Percentiles rank a stretch among this genome's conserved stretches.
phyloP scores from a whole-genome alignment of 371 early-diverging fungal species.

The Mortierella sp. region DNA sequence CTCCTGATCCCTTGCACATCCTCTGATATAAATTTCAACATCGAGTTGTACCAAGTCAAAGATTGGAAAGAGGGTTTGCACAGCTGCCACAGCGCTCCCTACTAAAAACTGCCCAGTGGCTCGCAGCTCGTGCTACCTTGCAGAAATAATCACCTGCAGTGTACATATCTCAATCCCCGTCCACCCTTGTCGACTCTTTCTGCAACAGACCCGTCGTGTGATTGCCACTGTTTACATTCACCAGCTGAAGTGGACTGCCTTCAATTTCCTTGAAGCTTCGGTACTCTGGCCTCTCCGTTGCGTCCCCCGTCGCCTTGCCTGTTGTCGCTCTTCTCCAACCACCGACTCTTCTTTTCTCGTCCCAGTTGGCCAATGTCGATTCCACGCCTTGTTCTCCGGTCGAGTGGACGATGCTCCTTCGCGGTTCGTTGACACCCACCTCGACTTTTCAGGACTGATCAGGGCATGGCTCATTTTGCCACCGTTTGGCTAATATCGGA shows the following conservation, averaged over 20 bases:
- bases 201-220: no score
- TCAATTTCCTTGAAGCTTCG: not conserved
- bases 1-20: not conserved
- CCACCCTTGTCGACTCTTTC: not conserved
- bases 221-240: slow-evolving; percentile 3
- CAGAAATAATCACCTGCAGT: no score
- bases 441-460: slow-evolving; percentile 17
- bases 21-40: not conserved
- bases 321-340: not conserved
- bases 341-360: slow-evolving; percentile 2
- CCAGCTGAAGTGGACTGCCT: not conserved
- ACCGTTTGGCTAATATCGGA: not conserved
- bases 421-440: slow-evolving; percentile 10
- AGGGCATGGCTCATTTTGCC: not conserved
- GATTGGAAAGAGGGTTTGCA: slow-evolving; percentile 48
- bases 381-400: slow-evolving; percentile 36
- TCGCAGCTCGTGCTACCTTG: no score
- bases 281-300: not conserved
- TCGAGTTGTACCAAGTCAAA: slow-evolving; percentile 47
- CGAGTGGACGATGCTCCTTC: slow-evolving; percentile 28
- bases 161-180: no score
- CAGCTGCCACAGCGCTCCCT: slow-evolving; percentile 1
- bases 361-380: slow-evolving; percentile 27
- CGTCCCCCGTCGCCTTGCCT: slow-evolving; percentile 1
- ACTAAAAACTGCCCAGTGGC: not conserved